Evolutionary conservation across 2,329 filamentous ascomycete species (phyloP), one percentile per base, ranked within the genome.

Genomic region (Calonectria pteridis): DNA sequence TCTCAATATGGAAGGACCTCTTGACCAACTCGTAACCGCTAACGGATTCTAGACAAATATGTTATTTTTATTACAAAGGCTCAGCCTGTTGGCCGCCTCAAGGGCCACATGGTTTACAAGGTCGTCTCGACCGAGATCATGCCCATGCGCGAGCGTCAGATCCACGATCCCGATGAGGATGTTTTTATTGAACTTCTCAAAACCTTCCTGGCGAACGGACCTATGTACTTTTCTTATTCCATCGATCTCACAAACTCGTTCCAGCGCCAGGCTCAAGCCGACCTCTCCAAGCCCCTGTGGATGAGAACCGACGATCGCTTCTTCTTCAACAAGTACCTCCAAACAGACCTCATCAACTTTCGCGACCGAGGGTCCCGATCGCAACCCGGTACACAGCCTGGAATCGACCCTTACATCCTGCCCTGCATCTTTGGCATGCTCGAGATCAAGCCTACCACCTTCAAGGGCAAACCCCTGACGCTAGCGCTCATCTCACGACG

Each of bases 141-240:
- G 43, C 96, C 97, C 58, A 91, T 99, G 83, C 95, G 96, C 85
- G 97, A 98, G 86, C 94, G 95, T 77, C 93, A 95, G 77, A 92
- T 98, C 75, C 95, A 94, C 85, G 97, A 99, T 82, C 92, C 93
- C 55, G 97, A 99, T 83, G 97, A 99, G 88, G 96, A 98, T 85
- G 94, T 92, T 79, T 98, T 98, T 84, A 90, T 98, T 69, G 86
- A 89, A 64, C 89, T 98, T 68, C 91, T 99, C 79, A 95, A 95
- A 84, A 91, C 90, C 62, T 92, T 97, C 75, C 90, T 99, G 79
- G 94, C 94, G 83, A 93, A 91, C 16, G 94, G 94, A 0, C 95
- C 96, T 11, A 95, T 98, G 93, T 98, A 98, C 89, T 99, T 98
- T 82, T 98, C 97, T 71, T 99, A 99, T 88, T 96, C 96, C 11